Evolutionary conservation across 345 rosid species (phyloP).

Genomic region (Acer campestre): DNA sequence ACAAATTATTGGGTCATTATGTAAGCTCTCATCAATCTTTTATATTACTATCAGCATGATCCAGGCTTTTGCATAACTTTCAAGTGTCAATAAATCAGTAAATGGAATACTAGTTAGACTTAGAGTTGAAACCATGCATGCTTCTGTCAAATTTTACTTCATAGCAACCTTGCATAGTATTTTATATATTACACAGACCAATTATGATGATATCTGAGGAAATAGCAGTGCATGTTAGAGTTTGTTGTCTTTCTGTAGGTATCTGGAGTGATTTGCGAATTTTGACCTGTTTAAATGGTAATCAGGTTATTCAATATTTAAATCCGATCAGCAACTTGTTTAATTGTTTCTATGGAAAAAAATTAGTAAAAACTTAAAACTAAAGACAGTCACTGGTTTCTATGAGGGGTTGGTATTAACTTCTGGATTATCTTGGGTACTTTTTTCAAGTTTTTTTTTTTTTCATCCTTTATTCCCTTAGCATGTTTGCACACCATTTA

Average conservation of each 20-base stretch:
- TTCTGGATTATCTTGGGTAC: constrained; percentile 7
- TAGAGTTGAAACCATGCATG: neutral
- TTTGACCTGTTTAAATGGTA: neutral
- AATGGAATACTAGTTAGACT: neutral
- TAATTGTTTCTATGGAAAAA: no score
- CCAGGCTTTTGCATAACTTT: neutral
- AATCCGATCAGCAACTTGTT: neutral
- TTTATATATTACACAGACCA: neutral
- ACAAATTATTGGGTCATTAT: constrained; percentile 64
- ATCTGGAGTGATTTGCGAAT: neutral
- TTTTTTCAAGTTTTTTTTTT: neutral
- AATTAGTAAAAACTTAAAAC: no score
- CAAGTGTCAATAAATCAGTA: neutral
- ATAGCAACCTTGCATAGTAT: neutral
- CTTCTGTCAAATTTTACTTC: constrained; percentile 1
- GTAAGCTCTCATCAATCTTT: constrained; percentile 45
- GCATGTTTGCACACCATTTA: neutral
- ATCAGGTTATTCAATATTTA: neutral
- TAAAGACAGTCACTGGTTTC: neutral
- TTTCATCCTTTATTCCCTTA: constrained; percentile 3
- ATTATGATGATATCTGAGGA: neutral
- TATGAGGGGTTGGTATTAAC: constrained; percentile 13
- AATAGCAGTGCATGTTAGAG: neutral
- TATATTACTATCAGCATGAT: neutral
- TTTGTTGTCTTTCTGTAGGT: neutral